Conservation (phyloP, 257 asterid genomes). For the Asclepias syriaca region DNA sequence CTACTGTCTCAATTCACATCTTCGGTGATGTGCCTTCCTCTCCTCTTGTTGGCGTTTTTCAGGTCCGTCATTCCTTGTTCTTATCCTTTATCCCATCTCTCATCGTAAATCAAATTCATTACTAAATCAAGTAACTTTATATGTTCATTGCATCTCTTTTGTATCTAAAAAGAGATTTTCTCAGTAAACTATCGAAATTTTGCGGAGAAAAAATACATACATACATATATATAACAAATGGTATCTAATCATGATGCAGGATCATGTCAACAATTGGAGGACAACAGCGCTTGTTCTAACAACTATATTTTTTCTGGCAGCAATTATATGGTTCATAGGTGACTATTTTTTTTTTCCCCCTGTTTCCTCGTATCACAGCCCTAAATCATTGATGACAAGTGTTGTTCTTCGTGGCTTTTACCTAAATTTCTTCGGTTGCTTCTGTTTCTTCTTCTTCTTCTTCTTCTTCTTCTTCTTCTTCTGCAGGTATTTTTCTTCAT, state of each 20-base stretch:
- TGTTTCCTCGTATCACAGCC: background rate
- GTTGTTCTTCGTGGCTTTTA: background rate
- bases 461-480: conserved; percentile 10
- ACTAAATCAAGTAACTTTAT: background rate
- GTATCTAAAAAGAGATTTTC: background rate
- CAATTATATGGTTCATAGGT: conserved; percentile 84
- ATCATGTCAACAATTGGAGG: conserved; percentile 82
- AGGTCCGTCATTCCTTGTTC: conserved; percentile 38
- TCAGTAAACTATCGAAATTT: background rate
- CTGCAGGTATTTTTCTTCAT: conserved; percentile 63
- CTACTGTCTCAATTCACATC: conserved; percentile 74
- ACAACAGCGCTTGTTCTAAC: conserved; percentile 65
- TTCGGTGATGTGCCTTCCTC: conserved; percentile 96
- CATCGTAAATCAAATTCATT: background rate
- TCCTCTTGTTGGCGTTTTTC: conserved; percentile 92
- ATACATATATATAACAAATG: too few species aligned
- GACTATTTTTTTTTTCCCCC: background rate
- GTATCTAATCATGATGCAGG: conserved; percentile 47
- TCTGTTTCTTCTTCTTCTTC: conserved; percentile 9
- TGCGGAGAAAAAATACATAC: too few species aligned
- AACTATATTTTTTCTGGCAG: conserved; percentile 66
- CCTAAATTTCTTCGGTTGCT: background rate
- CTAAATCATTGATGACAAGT: background rate
- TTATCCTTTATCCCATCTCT: background rate
- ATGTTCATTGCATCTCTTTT: background rate